Evolutionary conservation across 164 flowering plant genomes (phyloP), one percentile per base, ranked within the genome.

Genomic region (Amborella trichopoda): DNA sequence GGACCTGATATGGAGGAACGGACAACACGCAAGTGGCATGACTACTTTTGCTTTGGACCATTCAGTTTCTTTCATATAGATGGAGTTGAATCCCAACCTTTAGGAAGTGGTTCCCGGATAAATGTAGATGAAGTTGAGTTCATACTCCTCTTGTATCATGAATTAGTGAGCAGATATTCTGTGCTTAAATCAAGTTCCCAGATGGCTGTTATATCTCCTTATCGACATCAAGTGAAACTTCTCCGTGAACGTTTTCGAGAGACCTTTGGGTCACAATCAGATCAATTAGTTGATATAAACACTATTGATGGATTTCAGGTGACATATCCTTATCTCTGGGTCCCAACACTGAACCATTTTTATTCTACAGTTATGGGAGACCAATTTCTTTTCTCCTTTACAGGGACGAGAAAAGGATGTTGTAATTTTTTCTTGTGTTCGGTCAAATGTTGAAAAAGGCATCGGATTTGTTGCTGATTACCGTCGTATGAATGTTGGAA

Each of bases 261-360:
- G 2, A 73, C 54, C 9, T 88, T 80, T 66, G 93, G 90, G 4
- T 63, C 65, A 44, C 79, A 80, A 23, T 71, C 91, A 17, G 67
- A 73, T 37, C 74, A 76, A 55, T 56, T 80, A 6, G 91, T 88
- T 10, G 99, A 93, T 57, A 79, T 93, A 23, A 79, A 76, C 49
- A 88, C 96, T 8, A 82, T 85, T 30, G 96, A 93, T 62, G 96
- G 96, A 6, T 93, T 83, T 66, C 95, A 88, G 96, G 96, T 84
- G 28, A 48, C 40, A 48, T 50, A 25, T 13, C 45, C 49, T 32
- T 25, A 16, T 25, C 1, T 19, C 4, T 24, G 23, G n/a, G 16
- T 23, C 12, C 19, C 6, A 37, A 14, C 40, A n/a, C 6, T 6
- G 19, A n/a, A 8, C 23, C 13, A 0, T 3, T 51, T 3, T 50